These are phyloP conservation scores for Cladosporium phlei DNA, from an alignment of 2,329 filamentous ascomycete species.

Conservation along the genomic window DNA sequence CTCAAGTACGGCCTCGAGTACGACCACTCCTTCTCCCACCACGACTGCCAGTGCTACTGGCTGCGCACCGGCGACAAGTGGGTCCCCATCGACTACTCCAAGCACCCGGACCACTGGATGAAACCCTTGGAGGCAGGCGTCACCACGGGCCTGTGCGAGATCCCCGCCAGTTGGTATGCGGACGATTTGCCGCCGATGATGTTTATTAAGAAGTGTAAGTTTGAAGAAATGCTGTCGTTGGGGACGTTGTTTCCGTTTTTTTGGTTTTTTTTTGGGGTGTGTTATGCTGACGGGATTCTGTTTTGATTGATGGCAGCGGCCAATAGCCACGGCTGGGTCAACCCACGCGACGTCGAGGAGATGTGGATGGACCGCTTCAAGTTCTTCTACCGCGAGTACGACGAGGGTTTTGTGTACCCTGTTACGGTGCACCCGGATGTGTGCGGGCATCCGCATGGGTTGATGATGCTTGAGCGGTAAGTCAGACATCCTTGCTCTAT, in stretches of 20 bases:
- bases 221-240: too few relatives aligned
- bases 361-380: conserved; percentile 64
- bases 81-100: conserved; percentile 64
- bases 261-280: too few relatives aligned
- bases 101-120: conserved; percentile 62
- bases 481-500: conserved; percentile 14
- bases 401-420: conserved; percentile 67
- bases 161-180: conserved; percentile 62
- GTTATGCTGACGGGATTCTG: too few relatives aligned
- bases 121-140: conserved; percentile 57
- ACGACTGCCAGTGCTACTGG: conserved; percentile 62
- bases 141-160: conserved; percentile 61
- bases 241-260: too few relatives aligned
- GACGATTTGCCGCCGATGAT: conserved; percentile 62
- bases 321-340: conserved; percentile 60
- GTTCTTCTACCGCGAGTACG: conserved; percentile 72
- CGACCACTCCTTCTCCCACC: conserved; percentile 62
- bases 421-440: conserved; percentile 75
- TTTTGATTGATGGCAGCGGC: conserved; percentile 37
- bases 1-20: conserved; percentile 65
- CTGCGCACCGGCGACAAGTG: conserved; percentile 60
- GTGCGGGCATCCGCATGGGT: conserved; percentile 64
- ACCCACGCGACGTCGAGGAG: conserved; percentile 56
- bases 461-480: conserved; percentile 68
- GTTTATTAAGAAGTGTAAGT: conserved; percentile 56